Evolutionary conservation across 2,329 filamentous ascomycete genomes (phyloP), one percentile per base, ranked within the genome.

Genomic region (Fusarium compactum): DNA sequence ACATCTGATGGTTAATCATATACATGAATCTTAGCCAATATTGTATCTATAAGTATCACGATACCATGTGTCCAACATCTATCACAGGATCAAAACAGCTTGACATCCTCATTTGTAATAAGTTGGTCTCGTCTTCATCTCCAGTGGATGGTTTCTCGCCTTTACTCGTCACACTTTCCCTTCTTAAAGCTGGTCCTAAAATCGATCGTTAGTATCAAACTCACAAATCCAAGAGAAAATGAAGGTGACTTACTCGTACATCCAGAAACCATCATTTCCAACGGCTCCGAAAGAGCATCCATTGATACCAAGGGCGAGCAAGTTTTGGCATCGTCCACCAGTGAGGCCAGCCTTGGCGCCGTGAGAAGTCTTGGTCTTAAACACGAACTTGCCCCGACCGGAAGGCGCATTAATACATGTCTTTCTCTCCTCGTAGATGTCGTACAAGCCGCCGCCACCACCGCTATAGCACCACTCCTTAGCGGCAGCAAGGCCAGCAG

Each of bases 321-420:
- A 48, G 3, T 25, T 5, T 6, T 16, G 40, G 44, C 69, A 71
- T 3, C n/a, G 10, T 5, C 5, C 3, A 11, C 29, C 15, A 5
- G 25, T 22, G 6, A 69, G 25, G 0, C 24, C 57, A 9, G 38
- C 22, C 0, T n/a, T 40, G 14, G n/a, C 43, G 11, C 69, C 68
- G 8, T 51, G 65, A 6, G 59, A 41, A 2, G 67, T 71, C 30
- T 40, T 34, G n/a, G 52, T 25, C 18, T 32, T 24, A 10, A 65
- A 71, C 20, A 57, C 2, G 12, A 72, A 60, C 15, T 65, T 69
- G 4, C 70, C 65, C 8, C 20, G 11, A 0, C 68, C 65, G 0
- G 51, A 58, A 0, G 65, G 69, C 1, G 69, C 59, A 18, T 71
- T 32, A 4, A 66, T 25, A 9, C 69, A 71, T 7, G 30, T 62